Evolutionary conservation across 2,329 filamentous ascomycete species (phyloP).

Genomic region (Fusarium torulosum): DNA sequence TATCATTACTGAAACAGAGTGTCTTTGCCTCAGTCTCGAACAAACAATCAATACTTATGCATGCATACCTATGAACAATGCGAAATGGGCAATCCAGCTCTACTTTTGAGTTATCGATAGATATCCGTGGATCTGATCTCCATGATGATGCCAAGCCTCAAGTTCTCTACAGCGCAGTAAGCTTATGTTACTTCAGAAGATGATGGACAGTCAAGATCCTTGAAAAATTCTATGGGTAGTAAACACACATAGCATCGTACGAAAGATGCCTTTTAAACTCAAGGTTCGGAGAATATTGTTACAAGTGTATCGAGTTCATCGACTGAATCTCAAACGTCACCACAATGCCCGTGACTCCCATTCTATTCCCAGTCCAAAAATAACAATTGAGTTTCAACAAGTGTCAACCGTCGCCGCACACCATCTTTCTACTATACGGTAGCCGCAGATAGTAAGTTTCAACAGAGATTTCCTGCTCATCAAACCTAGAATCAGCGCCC

Average conservation of each 20-base stretch:
- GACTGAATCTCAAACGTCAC: conserved; percentile 13
- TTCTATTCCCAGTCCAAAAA: conserved; percentile 18
- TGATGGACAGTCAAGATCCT: conserved; percentile 9
- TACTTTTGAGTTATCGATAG: conserved; percentile 27
- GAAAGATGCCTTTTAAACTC: neutral
- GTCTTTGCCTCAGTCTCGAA: conserved; percentile 6
- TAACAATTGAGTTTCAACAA: conserved; percentile 24
- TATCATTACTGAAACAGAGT: conserved; percentile 14
- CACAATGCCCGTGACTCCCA: conserved; percentile 4
- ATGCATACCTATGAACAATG: neutral
- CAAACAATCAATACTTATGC: neutral
- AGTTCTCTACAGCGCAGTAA: conserved; percentile 13
- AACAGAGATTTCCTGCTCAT: conserved; percentile 3
- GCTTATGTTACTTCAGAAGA: conserved; percentile 14
- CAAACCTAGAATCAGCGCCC: conserved; percentile 5
- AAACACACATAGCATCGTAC: neutral
- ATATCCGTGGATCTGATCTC: conserved; percentile 9
- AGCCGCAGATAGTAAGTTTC: conserved; percentile 10
- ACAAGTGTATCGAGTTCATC: neutral
- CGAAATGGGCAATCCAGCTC: conserved; percentile 8
- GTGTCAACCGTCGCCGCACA: conserved; percentile 7
- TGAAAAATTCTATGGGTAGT: neutral
- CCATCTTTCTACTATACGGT: neutral
- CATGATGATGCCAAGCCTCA: conserved; percentile 33
- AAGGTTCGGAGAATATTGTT: conserved; percentile 15